Percentiles rank a stretch among this genome's conserved stretches.
phyloP scores from a whole-genome alignment of 2,329 filamentous ascomycete species.

The Fusarium sacchari region DNA sequence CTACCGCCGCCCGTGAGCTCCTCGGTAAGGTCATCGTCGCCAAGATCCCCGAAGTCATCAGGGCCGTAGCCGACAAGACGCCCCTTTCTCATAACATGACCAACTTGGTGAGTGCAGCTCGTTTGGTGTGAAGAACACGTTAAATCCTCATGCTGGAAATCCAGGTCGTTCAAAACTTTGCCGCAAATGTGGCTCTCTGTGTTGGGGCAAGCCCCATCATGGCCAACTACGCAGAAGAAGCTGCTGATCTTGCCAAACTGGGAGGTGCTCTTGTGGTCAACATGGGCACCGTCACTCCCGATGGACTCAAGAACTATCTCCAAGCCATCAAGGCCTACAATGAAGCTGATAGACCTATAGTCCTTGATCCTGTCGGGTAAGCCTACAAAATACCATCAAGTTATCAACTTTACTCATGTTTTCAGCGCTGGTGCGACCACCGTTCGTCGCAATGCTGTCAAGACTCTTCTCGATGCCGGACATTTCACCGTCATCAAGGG shows the following conservation, averaged over 20 bases:
- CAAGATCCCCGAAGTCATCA: constrained; percentile 61
- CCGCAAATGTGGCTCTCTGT: constrained; percentile 87
- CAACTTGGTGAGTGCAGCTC: constrained; percentile 69
- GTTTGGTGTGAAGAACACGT: no score
- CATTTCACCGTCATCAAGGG: constrained; percentile 93
- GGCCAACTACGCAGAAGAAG: constrained; percentile 88
- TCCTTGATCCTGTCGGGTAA: constrained; percentile 89
- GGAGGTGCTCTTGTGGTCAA: constrained; percentile 88
- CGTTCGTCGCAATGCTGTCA: constrained; percentile 76
- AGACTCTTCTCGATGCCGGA: constrained; percentile 75
- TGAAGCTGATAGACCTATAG: constrained; percentile 74
- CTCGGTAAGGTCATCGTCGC: constrained; percentile 59
- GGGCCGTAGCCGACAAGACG: constrained; percentile 67
- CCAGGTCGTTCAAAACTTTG: constrained; percentile 87
- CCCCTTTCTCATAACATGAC: constrained; percentile 97
- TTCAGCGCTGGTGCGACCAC: constrained; percentile 78
- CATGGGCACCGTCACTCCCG: constrained; percentile 90
- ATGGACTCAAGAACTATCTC: constrained; percentile 76
- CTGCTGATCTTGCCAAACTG: constrained; percentile 78
- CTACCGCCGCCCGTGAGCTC: constrained; percentile 69
- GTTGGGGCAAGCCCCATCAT: constrained; percentile 93
- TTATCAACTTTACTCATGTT: not conserved
- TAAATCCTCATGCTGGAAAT: not conserved
- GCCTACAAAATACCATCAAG: constrained; percentile 37
- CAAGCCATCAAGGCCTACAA: constrained; percentile 87